Evolutionary conservation across 2,329 filamentous ascomycete genomes (phyloP).

Genomic region (Domatiomyces catenatus): DNA sequence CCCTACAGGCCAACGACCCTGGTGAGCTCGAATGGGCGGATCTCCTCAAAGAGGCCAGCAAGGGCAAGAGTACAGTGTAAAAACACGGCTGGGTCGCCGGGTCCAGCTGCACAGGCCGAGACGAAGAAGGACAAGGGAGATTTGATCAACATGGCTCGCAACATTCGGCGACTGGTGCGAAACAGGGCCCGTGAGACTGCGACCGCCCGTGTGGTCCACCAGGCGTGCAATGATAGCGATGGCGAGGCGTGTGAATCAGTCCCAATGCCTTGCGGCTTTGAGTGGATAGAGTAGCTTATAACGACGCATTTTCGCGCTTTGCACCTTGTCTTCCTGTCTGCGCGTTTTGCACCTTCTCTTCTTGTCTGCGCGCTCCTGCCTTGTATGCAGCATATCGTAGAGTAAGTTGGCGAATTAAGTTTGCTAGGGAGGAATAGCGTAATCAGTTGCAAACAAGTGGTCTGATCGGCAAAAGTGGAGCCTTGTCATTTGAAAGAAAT

Average conservation of each 20-base stretch:
- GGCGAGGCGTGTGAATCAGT: background rate
- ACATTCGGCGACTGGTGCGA: background rate
- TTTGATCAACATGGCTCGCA: background rate
- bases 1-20: slow-evolving; percentile 22
- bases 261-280: background rate
- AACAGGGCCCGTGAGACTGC: background rate
- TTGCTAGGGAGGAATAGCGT: background rate
- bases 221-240: background rate
- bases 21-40: slow-evolving; percentile 22
- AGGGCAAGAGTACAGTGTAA: slow-evolving; percentile 18
- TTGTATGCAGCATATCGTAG: too few relatives aligned
- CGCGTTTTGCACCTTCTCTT: too few relatives aligned
- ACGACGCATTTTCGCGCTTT: background rate
- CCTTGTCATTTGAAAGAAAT: background rate
- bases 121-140: background rate
- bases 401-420: too few relatives aligned
- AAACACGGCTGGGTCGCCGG: background rate
- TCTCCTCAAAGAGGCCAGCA: slow-evolving; percentile 21
- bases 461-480: background rate
- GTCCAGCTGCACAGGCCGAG: background rate
- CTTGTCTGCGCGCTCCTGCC: too few relatives aligned
- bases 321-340: too few relatives aligned
- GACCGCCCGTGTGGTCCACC: background rate
- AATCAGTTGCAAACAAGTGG: background rate
- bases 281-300: background rate